Percentiles rank a stretch among this genome's conserved stretches.
These are phyloP conservation scores for Pseudofabraea citricarpa DNA, from an alignment of 2,329 filamentous ascomycete genomes.

Conservation along the genomic window DNA sequence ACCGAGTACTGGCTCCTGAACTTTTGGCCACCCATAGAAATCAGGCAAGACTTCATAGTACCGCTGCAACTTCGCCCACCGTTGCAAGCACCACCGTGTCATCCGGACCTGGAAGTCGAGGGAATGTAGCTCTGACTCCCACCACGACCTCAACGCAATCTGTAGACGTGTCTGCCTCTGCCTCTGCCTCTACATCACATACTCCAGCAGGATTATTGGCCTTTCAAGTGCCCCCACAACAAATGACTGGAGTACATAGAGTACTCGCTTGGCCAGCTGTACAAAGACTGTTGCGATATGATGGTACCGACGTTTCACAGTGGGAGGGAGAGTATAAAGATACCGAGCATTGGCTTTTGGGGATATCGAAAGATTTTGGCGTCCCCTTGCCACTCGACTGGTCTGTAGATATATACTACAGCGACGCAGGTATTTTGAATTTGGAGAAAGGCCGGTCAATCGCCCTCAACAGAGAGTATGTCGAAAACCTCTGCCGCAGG, in stretches of 20 bases:
- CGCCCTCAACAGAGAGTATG: neutral
- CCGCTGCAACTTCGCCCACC: neutral
- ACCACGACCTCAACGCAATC: neutral
- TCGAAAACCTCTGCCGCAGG: neutral
- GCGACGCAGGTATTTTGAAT: neutral
- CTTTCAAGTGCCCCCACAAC: neutral
- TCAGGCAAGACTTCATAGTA: neutral
- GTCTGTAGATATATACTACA: neutral
- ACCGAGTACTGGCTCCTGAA: neutral
- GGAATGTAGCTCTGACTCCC: neutral
- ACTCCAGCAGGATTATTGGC: neutral
- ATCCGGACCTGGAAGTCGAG: neutral
- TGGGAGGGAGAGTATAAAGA: neutral
- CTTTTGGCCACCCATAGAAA: neutral
- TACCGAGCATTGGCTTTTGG: neutral
- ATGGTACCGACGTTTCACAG: neutral
- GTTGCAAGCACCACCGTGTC: neutral
- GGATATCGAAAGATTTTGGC: neutral
- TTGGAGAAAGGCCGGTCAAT: neutral
- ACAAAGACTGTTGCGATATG: neutral
- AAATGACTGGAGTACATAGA: slow-evolving; percentile 1
- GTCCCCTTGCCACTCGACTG: neutral
- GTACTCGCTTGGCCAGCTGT: slow-evolving; percentile 1
- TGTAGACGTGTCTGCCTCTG: neutral
- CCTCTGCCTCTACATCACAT: neutral